Evolutionary conservation across 202 grass and related monocot genomes (phyloP).

Genomic region (Carex arenaria): DNA sequence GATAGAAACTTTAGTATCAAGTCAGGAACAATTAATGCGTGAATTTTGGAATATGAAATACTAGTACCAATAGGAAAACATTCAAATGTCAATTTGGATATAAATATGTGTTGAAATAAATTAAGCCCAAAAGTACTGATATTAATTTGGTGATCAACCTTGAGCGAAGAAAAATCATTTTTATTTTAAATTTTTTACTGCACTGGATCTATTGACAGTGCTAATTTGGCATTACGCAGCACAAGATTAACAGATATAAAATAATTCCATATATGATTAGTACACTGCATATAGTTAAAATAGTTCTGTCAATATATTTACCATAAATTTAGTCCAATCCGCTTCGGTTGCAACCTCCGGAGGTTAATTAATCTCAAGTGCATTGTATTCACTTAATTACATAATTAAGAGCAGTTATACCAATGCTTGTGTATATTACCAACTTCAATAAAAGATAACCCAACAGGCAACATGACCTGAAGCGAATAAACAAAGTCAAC

Average conservation of each 20-base stretch:
- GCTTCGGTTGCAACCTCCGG: neutral
- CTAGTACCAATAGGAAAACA: no score
- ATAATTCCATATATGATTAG: no score
- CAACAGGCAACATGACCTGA: neutral
- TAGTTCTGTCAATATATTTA: no score
- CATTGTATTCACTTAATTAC: neutral
- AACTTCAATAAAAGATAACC: neutral
- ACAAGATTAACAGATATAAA: no score
- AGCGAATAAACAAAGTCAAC: neutral
- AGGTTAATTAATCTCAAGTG: neutral
- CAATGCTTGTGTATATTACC: neutral
- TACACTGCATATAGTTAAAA: no score
- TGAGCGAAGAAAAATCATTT: neutral
- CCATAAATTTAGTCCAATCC: neutral
- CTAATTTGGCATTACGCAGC: no score
- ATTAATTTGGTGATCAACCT: neutral
- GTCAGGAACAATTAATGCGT: neutral
- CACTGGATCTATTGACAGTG: no score
- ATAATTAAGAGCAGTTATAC: constrained; percentile 13
- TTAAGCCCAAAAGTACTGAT: neutral
- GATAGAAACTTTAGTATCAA: neutral
- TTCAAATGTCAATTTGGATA: neutral
- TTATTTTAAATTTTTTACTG: neutral
- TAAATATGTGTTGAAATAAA: neutral
- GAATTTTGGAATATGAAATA: neutral